Evolutionary conservation across 2,329 filamentous ascomycete species (phyloP), one percentile per base, ranked within the genome.

Genomic region (Falciphora oryzae): DNA sequence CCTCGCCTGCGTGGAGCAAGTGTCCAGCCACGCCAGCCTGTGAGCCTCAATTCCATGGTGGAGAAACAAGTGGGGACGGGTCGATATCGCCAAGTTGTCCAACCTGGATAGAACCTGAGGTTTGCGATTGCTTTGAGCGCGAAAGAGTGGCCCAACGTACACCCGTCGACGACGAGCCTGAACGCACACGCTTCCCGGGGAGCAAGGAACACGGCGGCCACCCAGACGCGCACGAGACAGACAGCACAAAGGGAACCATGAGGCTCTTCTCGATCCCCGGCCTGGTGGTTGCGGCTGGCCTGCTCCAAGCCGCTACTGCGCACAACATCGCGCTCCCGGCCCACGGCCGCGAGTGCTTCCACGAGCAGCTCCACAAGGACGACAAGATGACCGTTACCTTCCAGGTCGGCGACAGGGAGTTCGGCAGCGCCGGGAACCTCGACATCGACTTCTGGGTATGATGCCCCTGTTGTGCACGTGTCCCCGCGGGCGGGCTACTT

Each of bases 381-480:
- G 95, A 99, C 82, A 91, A 90, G 79, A 99, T 99, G 95, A 97
- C 93, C 11, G 93, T 99, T 66, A 96, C 93, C 35, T 99, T 96
- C 84, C 95, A 98, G 81, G 94, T 98, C 66, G 95, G 95, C 75
- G 95, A 99, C 76, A 84, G 94, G 70, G 95, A 99, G 76, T 97
- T 97, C 78, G 94, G 94, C 63, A 91, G 91, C 63, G 93, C 93
- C 65, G 94, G 94, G 44, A 98, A 97, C 75, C 82, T 99, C 66
- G 93, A 98, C 71, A 90, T 99, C 74, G 95, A 99, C 78, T 99
- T 99, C 77, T 98, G 93, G 93, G 95, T 98, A 87, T 70, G 87
- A 63, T 66, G 22, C 28, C 16, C 58, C 29, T 35, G 8, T 32
- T 11, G n/a, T 32, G 32, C 32, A 32, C 32, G 32, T 32, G 32